Base-by-base conservation (phyloP, 1,284 basidiomycete genomes). In the Flammula alnicola region DNA sequence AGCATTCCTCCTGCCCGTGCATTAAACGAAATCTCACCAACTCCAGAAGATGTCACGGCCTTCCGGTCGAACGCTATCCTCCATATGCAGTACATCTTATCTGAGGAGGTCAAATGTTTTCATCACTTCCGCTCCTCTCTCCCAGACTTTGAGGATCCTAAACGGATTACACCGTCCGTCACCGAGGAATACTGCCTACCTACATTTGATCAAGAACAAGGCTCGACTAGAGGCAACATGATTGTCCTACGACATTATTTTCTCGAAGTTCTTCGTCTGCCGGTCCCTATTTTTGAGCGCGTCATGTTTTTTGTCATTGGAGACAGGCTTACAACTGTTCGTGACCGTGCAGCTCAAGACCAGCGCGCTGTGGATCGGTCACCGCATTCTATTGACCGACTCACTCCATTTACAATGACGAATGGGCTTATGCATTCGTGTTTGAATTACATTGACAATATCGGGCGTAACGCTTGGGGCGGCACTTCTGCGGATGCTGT, bases 141-240 rank as follows among this genome's bases (percentile, higher is more conserved):
- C 4, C 47, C 54, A 1, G 7, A 26, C 11, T 57, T 59, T 27
- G 10, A n/a, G 5, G 57, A 57, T 32, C 39, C 49, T 0, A 6
- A 17, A 17, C 52, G 55, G 5, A 46, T 59, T 26, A 5, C 42
- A 6, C 6, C 20, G 12, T 4, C 19, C 0, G 55, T 50, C 20
- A 56, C 44, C 5, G 51, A 60, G 36, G 47, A 56, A 33, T 57
- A 57, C 31, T 59, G 51, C 30, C 49, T 61, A 0, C 54, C 54
- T 3, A 60, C 60, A 1, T 57, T 53, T 50, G 57, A 61, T 20
- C 59, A 61, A 30, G 59, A 59, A 23, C 59, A 61, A 32, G 42
- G 49, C 6, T 57, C 57, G 0, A 59, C 57, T 4, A 39, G 49
- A 5, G 58, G 56, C 11, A 60, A 60, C 23, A 60, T 60, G 56